phyloP scores from a whole-genome alignment of 495 filamentous ascomycete genomes.

The Viridothelium virens region DNA sequence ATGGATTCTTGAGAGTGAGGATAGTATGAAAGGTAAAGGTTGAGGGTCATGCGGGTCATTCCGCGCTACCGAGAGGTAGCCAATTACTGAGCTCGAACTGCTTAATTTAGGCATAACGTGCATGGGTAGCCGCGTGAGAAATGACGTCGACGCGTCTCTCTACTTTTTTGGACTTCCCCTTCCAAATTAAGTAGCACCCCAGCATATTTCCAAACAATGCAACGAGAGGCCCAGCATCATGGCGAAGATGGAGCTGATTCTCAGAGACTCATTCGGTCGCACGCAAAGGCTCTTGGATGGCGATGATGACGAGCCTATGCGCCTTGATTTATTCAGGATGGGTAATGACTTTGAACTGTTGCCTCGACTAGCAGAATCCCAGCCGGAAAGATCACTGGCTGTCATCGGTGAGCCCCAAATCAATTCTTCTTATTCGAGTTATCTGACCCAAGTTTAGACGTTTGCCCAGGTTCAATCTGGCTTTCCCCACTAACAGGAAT shows the following conservation, averaged over 20 bases:
- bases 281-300: background rate
- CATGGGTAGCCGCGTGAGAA: background rate
- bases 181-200: background rate
- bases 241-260: background rate
- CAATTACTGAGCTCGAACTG: background rate
- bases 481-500: background rate
- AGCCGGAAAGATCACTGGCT: background rate
- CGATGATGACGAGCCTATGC: background rate
- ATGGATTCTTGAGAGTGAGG: too few species aligned
- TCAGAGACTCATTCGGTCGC: background rate
- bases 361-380: background rate
- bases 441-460: background rate
- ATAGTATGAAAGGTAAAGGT: background rate
- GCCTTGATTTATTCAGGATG: background rate
- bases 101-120: too few species aligned
- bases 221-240: background rate
- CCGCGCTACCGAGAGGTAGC: background rate
- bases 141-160: slow-evolving; percentile 10
- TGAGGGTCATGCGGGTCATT: background rate
- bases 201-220: background rate
- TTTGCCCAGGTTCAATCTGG: background rate
- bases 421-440: background rate
- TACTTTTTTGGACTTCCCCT: background rate
- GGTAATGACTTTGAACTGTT: background rate
- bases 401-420: background rate